phyloP scores from a whole-genome alignment of 2,329 filamentous ascomycete species.

The Aspergillus fischeri region DNA sequence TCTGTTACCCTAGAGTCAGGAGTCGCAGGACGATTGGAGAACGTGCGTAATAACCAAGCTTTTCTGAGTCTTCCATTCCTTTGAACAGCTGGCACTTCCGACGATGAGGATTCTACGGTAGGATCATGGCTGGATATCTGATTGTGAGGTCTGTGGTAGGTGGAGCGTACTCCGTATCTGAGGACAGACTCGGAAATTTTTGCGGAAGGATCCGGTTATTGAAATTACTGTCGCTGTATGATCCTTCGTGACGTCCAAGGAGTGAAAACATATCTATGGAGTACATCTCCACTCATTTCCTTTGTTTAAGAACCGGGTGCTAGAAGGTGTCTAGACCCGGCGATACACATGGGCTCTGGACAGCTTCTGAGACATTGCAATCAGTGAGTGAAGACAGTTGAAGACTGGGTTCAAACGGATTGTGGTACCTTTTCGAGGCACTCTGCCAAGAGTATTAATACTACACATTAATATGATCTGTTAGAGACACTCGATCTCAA shows the following conservation, averaged over 20 bases:
- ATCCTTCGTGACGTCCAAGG: not conserved
- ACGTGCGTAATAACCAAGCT: not conserved
- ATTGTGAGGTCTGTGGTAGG: not conserved
- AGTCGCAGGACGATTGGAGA: not conserved
- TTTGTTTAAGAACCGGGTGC: not conserved
- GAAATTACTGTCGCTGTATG: not conserved
- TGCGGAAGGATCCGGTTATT: not conserved
- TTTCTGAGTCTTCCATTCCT: not conserved
- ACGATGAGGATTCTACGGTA: not conserved
- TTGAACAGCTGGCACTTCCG: not conserved
- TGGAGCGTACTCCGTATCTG: not conserved
- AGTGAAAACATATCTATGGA: not conserved
- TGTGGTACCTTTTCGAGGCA: not conserved
- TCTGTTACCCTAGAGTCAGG: not conserved
- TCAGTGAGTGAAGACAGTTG: not conserved
- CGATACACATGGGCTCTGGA: not conserved
- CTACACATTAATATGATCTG: not conserved
- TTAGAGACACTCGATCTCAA: not conserved
- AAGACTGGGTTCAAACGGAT: too few relatives aligned
- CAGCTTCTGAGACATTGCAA: not conserved
- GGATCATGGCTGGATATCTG: not conserved
- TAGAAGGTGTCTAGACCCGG: not conserved
- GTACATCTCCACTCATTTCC: not conserved
- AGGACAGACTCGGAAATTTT: not conserved
- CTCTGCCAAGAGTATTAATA: not conserved